A percentile compares a stretch with the other conserved stretches of the same genome.
phyloP scores from a whole-genome alignment of 2,329 filamentous ascomycete genomes.

The Zasmidium angulare region DNA sequence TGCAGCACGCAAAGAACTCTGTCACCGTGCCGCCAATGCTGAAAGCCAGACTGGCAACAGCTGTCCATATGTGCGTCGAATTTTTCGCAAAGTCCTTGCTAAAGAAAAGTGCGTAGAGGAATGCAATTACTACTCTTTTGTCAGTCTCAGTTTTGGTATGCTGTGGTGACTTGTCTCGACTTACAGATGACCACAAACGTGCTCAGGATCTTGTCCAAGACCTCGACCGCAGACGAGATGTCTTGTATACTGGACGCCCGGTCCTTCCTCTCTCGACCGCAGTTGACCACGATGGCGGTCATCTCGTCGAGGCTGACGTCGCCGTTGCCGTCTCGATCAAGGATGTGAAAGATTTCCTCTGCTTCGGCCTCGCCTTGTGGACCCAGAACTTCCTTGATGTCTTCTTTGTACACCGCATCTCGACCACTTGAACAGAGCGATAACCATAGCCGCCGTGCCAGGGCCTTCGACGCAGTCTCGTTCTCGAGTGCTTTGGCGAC shows the following conservation, averaged over 20 bases:
- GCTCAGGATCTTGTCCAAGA: conserved; percentile 33
- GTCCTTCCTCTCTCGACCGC: conserved; percentile 29
- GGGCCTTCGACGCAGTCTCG: conserved; percentile 29
- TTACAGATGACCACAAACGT: conserved; percentile 45
- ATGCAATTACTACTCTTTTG: conserved; percentile 19
- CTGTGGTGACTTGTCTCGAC: conserved; percentile 22
- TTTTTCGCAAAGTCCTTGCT: conserved; percentile 27
- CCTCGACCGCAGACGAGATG: conserved; percentile 33
- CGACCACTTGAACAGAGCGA: conserved; percentile 30
- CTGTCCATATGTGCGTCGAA: conserved; percentile 25
- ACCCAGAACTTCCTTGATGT: conserved; percentile 30
- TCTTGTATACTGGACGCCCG: conserved; percentile 32
- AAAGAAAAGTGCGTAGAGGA: conserved; percentile 37
- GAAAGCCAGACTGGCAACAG: conserved; percentile 61
- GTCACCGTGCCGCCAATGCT: conserved; percentile 92
- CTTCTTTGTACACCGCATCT: conserved; percentile 24
- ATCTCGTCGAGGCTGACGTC: conserved; percentile 37
- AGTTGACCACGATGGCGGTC: conserved; percentile 27
- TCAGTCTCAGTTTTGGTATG: not conserved
- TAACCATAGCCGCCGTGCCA: conserved; percentile 36
- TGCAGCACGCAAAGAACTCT: conserved; percentile 91
- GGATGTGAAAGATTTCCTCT: conserved; percentile 30
- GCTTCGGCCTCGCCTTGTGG: conserved; percentile 24
- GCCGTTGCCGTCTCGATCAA: conserved; percentile 35
- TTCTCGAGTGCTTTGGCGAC: conserved; percentile 32